Evolutionary conservation across 441 rosid genomes (phyloP), one percentile per base, ranked within the genome.

Genomic region (Populus hybrid): DNA sequence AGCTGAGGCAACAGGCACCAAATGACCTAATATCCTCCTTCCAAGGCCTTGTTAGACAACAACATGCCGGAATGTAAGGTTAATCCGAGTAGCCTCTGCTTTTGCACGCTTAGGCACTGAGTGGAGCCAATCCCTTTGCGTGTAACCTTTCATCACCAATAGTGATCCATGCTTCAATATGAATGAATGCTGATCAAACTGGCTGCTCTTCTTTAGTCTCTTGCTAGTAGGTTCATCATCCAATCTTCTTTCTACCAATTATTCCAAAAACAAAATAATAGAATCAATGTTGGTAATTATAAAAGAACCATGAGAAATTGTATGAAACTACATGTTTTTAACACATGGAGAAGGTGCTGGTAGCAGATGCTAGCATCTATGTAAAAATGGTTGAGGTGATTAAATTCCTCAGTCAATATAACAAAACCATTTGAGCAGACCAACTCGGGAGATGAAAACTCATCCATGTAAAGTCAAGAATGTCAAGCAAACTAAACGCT

Each of bases 71-170:
- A 93, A 94, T 64, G 97, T 94, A 53, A 93, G 94, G 83, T 94
- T 94, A 64, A 94, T 89, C 75, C 94, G 89, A 69, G 85, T 84
- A 1, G 89, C 83, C 8, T 85, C 92, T 5, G 80, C 90, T 82
- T 90, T 94, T 32, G 88, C 89, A 59, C 94, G 90, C 84, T 92
- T 94, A 9, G 94, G 94, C 71, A 94, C 90, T 0, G 93, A 93
- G 84, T 93, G 99, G 8, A 89, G 76, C 99, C 99, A 93, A 40
- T 95, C 98, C 76, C 96, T 89, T 78, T 92, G 99, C 1, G 93
- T 90, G 84, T 91, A 80, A 26, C 95, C 97, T 74, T 86, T 90
- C 98, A 94, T 95, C 76, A 93, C 93, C 74, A 93, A 77, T 74
- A 95, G 71, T 3, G 96, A 91, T 80, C 97, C 97, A 71, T 94